phyloP scores from a whole-genome alignment of 805 yeast genomes.

The Saturnispora galanensis region DNA sequence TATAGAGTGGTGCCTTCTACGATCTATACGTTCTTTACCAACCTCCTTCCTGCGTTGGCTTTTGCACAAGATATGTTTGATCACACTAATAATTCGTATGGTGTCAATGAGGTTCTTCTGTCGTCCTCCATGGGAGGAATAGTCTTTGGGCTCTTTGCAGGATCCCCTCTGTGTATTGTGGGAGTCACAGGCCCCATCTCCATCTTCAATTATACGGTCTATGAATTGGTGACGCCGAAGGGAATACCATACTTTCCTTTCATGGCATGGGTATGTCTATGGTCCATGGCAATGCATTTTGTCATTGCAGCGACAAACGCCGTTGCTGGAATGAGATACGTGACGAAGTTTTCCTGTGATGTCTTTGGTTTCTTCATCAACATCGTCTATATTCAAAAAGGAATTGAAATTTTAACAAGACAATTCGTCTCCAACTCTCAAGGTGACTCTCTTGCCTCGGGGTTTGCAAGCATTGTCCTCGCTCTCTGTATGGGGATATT shows the following conservation, averaged over 20 bases:
- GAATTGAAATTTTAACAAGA: conserved; percentile 65
- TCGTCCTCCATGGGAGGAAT: conserved; percentile 84
- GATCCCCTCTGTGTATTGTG: conserved; percentile 90
- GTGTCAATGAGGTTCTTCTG: conserved; percentile 81
- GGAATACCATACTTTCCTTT: conserved; percentile 64
- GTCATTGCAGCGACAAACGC: conserved; percentile 59
- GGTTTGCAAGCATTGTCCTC: conserved; percentile 61
- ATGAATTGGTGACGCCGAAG: conserved; percentile 51
- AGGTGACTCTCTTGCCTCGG: conserved; percentile 8
- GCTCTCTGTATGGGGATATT: conserved; percentile 67
- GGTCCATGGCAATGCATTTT: conserved; percentile 82
- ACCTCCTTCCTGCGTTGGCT: conserved; percentile 85
- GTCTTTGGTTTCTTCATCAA: conserved; percentile 89
- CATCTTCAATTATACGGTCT: conserved; percentile 86
- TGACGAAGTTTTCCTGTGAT: conserved; percentile 80
- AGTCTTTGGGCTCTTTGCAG: conserved; percentile 74
- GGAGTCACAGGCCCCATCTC: conserved; percentile 97
- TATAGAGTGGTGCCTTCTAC: conserved; percentile 85
- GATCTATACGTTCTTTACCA: conserved; percentile 77
- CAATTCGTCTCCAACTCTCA: conserved; percentile 46
- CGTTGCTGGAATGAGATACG: conserved; percentile 56
- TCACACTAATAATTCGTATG: conserved; percentile 76
- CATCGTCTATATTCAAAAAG: conserved; percentile 81
- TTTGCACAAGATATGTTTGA: conserved; percentile 97
- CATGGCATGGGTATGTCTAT: conserved; percentile 91